A percentile compares a stretch with the other conserved stretches of the same genome.
Evolutionary conservation across 306 rosid genomes (phyloP).

Genomic region (Sicyos edulis): DNA sequence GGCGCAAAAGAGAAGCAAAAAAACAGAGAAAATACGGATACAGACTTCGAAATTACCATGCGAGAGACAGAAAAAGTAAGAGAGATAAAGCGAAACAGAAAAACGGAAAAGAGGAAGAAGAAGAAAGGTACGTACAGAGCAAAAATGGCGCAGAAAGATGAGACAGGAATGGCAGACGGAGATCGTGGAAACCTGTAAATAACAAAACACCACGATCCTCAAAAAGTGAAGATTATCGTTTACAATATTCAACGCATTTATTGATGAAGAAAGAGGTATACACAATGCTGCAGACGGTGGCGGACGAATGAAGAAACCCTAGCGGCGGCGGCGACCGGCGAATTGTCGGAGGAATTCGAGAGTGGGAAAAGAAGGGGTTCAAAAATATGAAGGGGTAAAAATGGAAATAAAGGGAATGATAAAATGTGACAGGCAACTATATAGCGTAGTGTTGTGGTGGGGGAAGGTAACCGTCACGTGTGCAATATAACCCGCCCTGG

Average conservation of each 20-base stretch:
- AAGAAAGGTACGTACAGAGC: conserved; percentile 13
- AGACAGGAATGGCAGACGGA: conserved; percentile 40
- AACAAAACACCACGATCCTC: conserved; percentile 37
- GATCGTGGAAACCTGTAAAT: conserved; percentile 26
- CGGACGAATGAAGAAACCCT: not conserved
- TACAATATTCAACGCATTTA: conserved; percentile 25
- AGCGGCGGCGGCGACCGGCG: not conserved
- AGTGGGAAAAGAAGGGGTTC: not conserved
- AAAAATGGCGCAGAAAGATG: conserved; percentile 14
- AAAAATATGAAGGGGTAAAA: not conserved
- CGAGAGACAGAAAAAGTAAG: not conserved
- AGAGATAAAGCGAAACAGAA: conserved; percentile 4
- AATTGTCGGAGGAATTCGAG: not conserved
- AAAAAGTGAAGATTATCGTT: conserved; percentile 7
- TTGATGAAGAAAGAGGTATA: not conserved
- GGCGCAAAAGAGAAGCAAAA: too few species aligned
- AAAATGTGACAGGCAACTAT: conserved; percentile 8
- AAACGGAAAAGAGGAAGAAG: not conserved
- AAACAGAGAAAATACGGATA: too few species aligned
- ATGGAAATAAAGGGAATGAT: not conserved
- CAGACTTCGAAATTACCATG: too few species aligned
- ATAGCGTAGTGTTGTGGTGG: not conserved
- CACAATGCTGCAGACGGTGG: not conserved
- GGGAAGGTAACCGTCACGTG: conserved; percentile 13
- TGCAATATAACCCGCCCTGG: conserved; percentile 5